phyloP scores from a whole-genome alignment of 768 basidiomycete species.

The Tephrocybe sp. region DNA sequence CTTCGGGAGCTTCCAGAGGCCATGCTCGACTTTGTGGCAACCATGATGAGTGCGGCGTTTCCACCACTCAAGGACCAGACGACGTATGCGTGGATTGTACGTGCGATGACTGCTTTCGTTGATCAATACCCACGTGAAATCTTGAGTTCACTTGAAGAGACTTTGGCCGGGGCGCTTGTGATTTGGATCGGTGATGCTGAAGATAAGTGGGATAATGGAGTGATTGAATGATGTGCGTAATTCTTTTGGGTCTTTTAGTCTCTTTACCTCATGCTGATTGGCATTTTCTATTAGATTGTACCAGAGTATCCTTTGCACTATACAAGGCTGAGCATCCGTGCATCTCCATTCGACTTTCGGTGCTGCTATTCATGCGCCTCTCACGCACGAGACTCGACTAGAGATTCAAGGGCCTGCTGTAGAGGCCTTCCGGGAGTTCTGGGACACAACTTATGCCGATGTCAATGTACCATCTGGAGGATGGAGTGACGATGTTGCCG shows the following conservation, averaged over 20 bases:
- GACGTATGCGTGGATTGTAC: slow-evolving; percentile 60
- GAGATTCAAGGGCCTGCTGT: slow-evolving; percentile 43
- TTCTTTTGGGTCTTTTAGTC: slow-evolving; percentile 5
- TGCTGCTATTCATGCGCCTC: slow-evolving; percentile 56
- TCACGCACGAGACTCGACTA: slow-evolving; percentile 42
- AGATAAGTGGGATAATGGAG: slow-evolving; percentile 46
- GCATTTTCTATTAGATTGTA: slow-evolving; percentile 51
- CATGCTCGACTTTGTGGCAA: slow-evolving; percentile 60
- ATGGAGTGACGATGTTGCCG: slow-evolving; percentile 52
- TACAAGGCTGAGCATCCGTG: slow-evolving; percentile 50
- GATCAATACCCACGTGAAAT: slow-evolving; percentile 48
- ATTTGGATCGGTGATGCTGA: slow-evolving; percentile 68
- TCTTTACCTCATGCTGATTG: neutral
- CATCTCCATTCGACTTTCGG: slow-evolving; percentile 46
- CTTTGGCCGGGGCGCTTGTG: slow-evolving; percentile 46
- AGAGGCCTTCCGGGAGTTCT: slow-evolving; percentile 63
- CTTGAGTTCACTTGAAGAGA: slow-evolving; percentile 23
- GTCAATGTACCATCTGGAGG: slow-evolving; percentile 42
- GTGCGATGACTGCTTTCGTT: slow-evolving; percentile 53
- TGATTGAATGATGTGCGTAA: slow-evolving; percentile 59
- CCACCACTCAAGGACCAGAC: slow-evolving; percentile 60
- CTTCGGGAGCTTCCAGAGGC: slow-evolving; percentile 52
- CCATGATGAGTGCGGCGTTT: slow-evolving; percentile 60
- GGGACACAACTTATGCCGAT: slow-evolving; percentile 49
- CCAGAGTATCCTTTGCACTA: slow-evolving; percentile 51